Evolutionary conservation across 75 land plant genomes (phyloP).

Genomic region (Sequoiadendron giganteum): DNA sequence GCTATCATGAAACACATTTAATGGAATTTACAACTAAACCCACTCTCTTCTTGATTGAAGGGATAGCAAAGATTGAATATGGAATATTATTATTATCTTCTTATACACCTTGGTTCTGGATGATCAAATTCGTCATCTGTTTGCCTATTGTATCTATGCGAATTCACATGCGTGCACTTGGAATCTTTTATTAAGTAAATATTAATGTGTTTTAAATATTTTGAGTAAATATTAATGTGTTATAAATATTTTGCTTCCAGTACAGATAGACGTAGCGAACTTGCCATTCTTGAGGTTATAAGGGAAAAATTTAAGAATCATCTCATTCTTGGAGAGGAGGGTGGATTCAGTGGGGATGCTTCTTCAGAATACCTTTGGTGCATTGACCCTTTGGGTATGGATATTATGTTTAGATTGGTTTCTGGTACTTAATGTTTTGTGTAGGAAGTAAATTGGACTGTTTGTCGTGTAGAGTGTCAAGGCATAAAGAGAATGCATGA

Average conservation of each 20-base stretch:
- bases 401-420: background rate
- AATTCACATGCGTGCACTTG: background rate
- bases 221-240: too few relatives aligned
- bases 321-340: conserved; percentile 96
- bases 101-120: background rate
- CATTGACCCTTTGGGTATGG: conserved; percentile 93
- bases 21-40: background rate
- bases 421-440: background rate
- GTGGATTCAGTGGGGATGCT: conserved; percentile 84
- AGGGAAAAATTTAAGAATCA: conserved; percentile 70
- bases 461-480: background rate
- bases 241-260: conserved; percentile 41
- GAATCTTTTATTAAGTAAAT: background rate
- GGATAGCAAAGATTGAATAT: background rate
- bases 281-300: conserved; percentile 78
- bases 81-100: background rate
- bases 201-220: background rate
- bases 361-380: conserved; percentile 99
- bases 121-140: background rate
- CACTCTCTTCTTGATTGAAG: background rate
- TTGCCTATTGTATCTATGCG: background rate
- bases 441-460: background rate
- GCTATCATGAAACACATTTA: background rate
- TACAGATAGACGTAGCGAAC: conserved; percentile 83
- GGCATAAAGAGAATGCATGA: background rate